phyloP scores from a whole-genome alignment of 2,329 filamentous ascomycete genomes.

The Lachnellula hyalina region DNA sequence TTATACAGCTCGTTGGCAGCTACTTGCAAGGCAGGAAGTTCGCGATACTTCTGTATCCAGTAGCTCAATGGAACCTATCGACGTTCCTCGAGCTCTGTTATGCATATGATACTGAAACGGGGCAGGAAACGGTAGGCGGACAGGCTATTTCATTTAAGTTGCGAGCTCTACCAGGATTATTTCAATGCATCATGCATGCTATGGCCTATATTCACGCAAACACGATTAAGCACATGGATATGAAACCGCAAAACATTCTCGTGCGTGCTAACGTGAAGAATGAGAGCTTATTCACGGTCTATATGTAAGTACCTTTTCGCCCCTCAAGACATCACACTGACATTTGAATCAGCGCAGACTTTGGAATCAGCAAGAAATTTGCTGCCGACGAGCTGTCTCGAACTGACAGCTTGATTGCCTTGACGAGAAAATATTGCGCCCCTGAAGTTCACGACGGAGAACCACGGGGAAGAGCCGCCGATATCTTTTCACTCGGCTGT shows the following conservation, averaged over 20 bases:
- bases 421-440: constrained; percentile 3
- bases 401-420: not conserved
- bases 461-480: not conserved
- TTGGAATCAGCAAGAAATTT: constrained; percentile 1
- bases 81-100: not conserved
- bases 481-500: constrained; percentile 2
- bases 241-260: constrained; percentile 4
- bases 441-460: constrained; percentile 1
- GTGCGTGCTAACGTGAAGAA: not conserved
- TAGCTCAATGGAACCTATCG: not conserved
- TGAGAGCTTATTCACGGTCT: not conserved
- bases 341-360: not conserved
- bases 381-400: not conserved
- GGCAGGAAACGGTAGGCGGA: not conserved
- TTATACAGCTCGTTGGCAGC: constrained; percentile 3
- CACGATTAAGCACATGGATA: constrained; percentile 2
- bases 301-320: not conserved
- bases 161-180: not conserved
- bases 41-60: constrained; percentile 2
- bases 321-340: not conserved
- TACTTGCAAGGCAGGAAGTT: not conserved
- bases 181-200: not conserved
- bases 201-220: not conserved
- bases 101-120: not conserved
- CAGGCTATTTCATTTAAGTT: not conserved